These are phyloP conservation scores for Plenodomus tracheiphilus DNA, from an alignment of 2,329 filamentous ascomycete genomes.

Conservation along the genomic window DNA sequence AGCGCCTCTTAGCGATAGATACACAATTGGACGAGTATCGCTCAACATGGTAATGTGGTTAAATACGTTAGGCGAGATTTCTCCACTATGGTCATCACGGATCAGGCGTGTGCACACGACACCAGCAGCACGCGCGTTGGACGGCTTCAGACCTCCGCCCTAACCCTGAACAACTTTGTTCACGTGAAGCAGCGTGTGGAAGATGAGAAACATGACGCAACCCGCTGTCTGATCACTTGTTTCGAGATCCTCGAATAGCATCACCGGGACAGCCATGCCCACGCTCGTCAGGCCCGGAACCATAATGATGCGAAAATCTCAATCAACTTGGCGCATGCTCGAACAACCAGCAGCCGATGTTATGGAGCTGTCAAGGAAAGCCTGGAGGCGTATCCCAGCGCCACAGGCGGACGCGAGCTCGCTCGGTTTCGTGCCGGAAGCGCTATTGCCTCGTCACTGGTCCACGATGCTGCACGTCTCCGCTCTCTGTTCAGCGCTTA, in stretches of 20 bases:
- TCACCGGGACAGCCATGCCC: not conserved
- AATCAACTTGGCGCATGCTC: slow-evolving; percentile 4
- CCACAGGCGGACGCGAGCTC: slow-evolving; percentile 7
- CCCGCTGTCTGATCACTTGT: not conserved
- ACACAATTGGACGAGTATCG: not conserved
- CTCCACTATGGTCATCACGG: not conserved
- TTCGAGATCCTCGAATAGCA: not conserved
- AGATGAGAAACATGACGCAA: not conserved
- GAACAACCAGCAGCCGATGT: not conserved
- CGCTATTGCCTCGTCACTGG: slow-evolving; percentile 38
- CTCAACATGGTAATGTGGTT: not conserved
- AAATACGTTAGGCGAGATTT: not conserved
- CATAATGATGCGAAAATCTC: not conserved
- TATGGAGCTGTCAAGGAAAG: not conserved
- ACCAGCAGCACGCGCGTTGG: not conserved
- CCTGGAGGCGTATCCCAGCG: not conserved
- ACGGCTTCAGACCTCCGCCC: not conserved
- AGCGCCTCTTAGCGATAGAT: not conserved
- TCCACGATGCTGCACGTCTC: slow-evolving; percentile 22
- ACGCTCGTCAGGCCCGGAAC: not conserved
- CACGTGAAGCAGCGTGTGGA: not conserved
- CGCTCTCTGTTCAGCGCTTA: slow-evolving; percentile 27
- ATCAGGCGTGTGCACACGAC: not conserved
- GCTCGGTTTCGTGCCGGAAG: slow-evolving; percentile 31
- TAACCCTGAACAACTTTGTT: not conserved